Base-by-base conservation (phyloP, 1,139 yeast species). In the Blastobotrys proliferans region DNA sequence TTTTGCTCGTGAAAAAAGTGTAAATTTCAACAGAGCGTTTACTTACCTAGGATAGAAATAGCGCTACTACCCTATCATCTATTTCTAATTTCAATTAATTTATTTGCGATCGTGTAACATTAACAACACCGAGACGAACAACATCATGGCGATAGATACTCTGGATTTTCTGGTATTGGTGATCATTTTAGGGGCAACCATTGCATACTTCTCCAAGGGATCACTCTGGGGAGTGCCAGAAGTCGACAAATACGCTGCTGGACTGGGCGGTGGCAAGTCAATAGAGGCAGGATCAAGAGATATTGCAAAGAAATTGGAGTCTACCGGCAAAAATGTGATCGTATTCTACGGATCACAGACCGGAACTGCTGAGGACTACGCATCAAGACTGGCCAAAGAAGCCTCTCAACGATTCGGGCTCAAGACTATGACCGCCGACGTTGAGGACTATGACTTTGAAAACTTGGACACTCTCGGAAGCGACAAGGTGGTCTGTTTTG, bases 281-380 rank as follows among this genome's bases (percentile, higher is more conserved):
- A 45, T 48, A 14, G 46, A 50, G 36, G 44, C 55, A 44, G 31
- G 60, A 43, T 40, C 49, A 51, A 80, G 67, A 34, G 57, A 87
- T 60, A 69, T 94, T 39, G 73, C 81, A 25, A 78, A 79, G 49
- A 78, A 78, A 13, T 68, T 88, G 54, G 69, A 71, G 44, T 69
- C 71, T 37, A 81, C 81, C 56, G 72, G 76, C 50, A 90, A 92
- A 66, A 82, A 84, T 55, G 82, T 85, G 39, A 70, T 84, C 32
- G 81, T 92, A n/a, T 76, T 92, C 52, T 94, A 76, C 62, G 97
- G 96, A 4, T 90, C 98, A 4, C 99, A 92, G 67, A 94, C 99
- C 10, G 99, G 99, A 53, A 92, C 99, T n/a, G 95, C 98, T 38
- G 98, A 92, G 67, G 98, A 92, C 62, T 92, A 88, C 57, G 95